A percentile compares a stretch with the other conserved stretches of the same genome.
phyloP scores from a whole-genome alignment of 306 rosid genomes.

The Canavalia gladiata region DNA sequence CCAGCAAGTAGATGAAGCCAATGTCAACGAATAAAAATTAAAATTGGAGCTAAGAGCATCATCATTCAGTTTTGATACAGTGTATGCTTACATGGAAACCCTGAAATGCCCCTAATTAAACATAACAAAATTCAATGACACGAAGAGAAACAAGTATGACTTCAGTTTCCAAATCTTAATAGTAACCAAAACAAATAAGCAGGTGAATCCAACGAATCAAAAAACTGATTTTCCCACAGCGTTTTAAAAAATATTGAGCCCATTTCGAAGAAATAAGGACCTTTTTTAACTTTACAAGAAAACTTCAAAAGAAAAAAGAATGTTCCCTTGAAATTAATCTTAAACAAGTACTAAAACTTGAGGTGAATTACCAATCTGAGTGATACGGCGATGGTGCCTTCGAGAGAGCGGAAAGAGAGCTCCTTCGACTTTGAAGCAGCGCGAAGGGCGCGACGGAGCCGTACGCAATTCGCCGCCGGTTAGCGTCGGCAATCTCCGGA shows the following conservation, averaged over 20 bases:
- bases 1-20: not conserved
- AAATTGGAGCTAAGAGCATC: not conserved
- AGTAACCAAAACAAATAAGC: slow-evolving; percentile 2
- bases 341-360: not conserved
- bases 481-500: slow-evolving; percentile 64
- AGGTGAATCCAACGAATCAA: not conserved
- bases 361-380: slow-evolving; percentile 69
- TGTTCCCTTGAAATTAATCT: not conserved
- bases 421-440: slow-evolving; percentile 82
- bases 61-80: not conserved
- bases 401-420: slow-evolving; percentile 59
- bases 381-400: slow-evolving; percentile 69
- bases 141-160: not conserved
- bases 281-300: not conserved
- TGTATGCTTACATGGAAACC: not conserved
- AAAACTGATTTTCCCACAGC: not conserved
- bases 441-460: slow-evolving; percentile 91
- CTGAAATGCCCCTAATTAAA: not conserved
- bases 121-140: not conserved
- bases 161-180: not conserved
- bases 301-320: not conserved
- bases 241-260: not conserved
- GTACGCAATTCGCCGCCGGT: slow-evolving; percentile 77
- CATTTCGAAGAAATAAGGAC: not conserved
- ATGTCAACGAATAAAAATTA: not conserved